Evolutionary conservation across 2,329 filamentous ascomycete species (phyloP).

Genomic region (Penicillium frequentans): DNA sequence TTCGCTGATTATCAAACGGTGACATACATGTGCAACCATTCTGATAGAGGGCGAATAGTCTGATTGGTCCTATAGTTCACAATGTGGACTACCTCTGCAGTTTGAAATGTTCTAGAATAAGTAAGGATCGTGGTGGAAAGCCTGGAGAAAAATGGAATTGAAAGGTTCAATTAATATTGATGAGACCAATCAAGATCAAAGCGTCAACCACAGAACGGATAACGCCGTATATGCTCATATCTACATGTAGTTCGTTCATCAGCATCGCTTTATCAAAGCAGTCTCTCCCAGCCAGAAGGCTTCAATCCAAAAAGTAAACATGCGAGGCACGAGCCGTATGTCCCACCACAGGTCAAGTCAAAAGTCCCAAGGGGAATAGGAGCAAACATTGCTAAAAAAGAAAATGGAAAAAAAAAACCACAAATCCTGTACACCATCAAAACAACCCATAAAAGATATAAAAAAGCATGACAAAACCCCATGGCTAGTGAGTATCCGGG

Average conservation of each 20-base stretch:
- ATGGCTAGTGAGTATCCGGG: conserved; percentile 17
- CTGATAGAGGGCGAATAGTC: neutral
- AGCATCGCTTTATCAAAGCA: conserved; percentile 36
- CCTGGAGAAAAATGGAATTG: neutral
- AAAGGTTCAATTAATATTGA: conserved; percentile 25
- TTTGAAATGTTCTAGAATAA: neutral
- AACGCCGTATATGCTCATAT: conserved; percentile 44
- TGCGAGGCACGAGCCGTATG: conserved; percentile 21
- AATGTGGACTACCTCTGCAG: neutral
- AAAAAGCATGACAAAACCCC: conserved; percentile 12
- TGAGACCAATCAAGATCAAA: conserved; percentile 24
- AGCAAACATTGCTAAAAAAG: conserved; percentile 7
- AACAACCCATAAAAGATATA: conserved; percentile 14
- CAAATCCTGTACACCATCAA: conserved; percentile 15
- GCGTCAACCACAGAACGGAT: conserved; percentile 24
- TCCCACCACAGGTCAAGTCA: conserved; percentile 15
- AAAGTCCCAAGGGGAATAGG: conserved; percentile 10
- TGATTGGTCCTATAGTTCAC: neutral
- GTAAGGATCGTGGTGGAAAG: neutral
- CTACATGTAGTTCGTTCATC: conserved; percentile 39
- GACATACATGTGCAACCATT: neutral
- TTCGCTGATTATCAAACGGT: too few species aligned
- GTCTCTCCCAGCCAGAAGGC: conserved; percentile 26
- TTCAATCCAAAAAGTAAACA: conserved; percentile 28
- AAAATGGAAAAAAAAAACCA: neutral